Base-by-base conservation (phyloP, 805 yeast species). In the Candida alai region DNA sequence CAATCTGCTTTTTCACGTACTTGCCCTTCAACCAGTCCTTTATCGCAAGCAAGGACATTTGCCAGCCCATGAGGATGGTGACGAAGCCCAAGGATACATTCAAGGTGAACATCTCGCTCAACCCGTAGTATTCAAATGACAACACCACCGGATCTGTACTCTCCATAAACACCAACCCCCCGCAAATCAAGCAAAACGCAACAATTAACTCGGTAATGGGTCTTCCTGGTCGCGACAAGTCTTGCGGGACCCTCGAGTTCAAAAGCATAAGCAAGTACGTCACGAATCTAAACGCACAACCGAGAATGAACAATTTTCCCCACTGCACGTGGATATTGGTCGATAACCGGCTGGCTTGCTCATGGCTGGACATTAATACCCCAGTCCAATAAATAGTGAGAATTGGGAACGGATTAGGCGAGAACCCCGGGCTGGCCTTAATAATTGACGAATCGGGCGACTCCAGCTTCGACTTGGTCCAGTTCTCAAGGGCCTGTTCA, bases 301-400 rank as follows among this genome's bases (percentile, higher is more conserved):
- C 97, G 45, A 76, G 74, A n/a, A 89, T 73, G 38, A 93, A 69
- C 50, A 93, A 60, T 38, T 73, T 70, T 6, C 98, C 98, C 98
- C 98, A 93, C 60, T 88, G 97, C 35, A 74, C 64, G 57, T 93
- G 98, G 42, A 93, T 75, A 12, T 60, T 66, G 2, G 97, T 87
- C 2, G 96, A 80, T 20, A 83, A 70, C 35, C 56, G 66, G 1
- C 93, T 80, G 5, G 89, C 84, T 60, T 93, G 98, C 24, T 78
- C 79, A 60, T 93, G 98, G 58, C 83, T 86, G 2, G 97, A 88
- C 98, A 93, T 93, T 42, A 93, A 69, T 10, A 82, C 72, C 19
- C 98, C 98, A 1, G 97, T 93, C 95, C 96, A 93, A 62, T 85
- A 93, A 21, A 93, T 84, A 2, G 94, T 87, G 44, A 93, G 75